A percentile compares a stretch with the other conserved stretches of the same genome.
phyloP scores from a whole-genome alignment of 257 asterid species.

The Petrea volubilis region DNA sequence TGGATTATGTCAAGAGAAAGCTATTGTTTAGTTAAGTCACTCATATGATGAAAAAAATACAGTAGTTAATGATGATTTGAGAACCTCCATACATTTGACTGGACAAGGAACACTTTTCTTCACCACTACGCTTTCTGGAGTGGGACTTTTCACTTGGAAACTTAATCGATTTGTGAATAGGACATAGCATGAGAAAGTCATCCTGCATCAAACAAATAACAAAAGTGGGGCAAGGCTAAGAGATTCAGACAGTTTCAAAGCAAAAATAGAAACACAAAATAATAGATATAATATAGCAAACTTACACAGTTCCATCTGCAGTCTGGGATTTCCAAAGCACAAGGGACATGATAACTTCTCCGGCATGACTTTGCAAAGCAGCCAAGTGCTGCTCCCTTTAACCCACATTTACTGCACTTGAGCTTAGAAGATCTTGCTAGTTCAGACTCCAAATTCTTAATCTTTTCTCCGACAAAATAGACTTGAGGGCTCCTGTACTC shows the following conservation, averaged over 20 bases:
- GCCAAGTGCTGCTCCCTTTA: constrained; percentile 96
- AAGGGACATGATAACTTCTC: constrained; percentile 85
- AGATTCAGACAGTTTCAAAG: background rate
- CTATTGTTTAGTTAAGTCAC: background rate
- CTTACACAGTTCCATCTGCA: constrained; percentile 95
- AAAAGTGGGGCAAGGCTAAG: constrained; percentile 9
- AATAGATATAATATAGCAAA: constrained; percentile 3
- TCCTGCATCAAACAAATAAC: constrained; percentile 46
- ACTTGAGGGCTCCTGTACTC: constrained; percentile 81
- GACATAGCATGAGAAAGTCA: constrained; percentile 74
- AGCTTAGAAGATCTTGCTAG: constrained; percentile 88
- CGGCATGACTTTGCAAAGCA: constrained; percentile 83
- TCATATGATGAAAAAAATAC: background rate
- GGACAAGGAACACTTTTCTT: constrained; percentile 29
- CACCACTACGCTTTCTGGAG: constrained; percentile 35
- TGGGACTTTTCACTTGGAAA: constrained; percentile 75
- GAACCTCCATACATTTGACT: constrained; percentile 42
- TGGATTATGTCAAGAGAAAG: background rate
- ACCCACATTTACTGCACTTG: constrained; percentile 84
- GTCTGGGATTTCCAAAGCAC: constrained; percentile 63
- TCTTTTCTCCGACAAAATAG: constrained; percentile 60
- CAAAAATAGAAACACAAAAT: constrained; percentile 4
- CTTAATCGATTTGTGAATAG: constrained; percentile 58
- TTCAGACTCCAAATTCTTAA: constrained; percentile 80
- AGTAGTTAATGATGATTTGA: background rate